Evolutionary conservation across 306 rosid species (phyloP).

Genomic region (Castanea crenata): DNA sequence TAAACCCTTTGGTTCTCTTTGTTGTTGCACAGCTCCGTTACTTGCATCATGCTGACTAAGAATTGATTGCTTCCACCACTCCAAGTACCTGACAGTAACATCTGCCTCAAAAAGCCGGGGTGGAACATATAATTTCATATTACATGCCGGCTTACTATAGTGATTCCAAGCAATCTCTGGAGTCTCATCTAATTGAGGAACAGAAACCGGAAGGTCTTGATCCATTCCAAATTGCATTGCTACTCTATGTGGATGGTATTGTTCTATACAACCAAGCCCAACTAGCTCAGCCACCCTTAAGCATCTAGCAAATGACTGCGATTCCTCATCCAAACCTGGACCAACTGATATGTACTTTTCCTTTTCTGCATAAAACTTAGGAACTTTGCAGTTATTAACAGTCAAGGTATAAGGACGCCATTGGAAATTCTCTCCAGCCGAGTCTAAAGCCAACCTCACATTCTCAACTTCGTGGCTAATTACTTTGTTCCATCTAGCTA

Average conservation of each 20-base stretch:
- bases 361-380: constrained; percentile 24
- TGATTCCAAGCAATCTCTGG: constrained; percentile 30
- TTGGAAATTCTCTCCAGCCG: constrained; percentile 18
- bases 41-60: not conserved
- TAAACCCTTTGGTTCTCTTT: too few species aligned
- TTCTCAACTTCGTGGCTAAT: not conserved
- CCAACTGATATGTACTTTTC: constrained; percentile 22
- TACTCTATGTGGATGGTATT: constrained; percentile 51
- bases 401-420: constrained; percentile 43
- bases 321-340: not conserved
- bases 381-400: constrained; percentile 5
- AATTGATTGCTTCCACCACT: not conserved
- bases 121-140: constrained; percentile 29
- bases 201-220: constrained; percentile 45
- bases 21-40: not conserved
- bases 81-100: too few species aligned
- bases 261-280: constrained; percentile 35
- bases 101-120: constrained; percentile 30
- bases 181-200: not conserved
- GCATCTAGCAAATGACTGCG: constrained; percentile 26
- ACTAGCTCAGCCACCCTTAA: constrained; percentile 35
- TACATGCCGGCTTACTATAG: constrained; percentile 16
- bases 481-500: constrained; percentile 21
- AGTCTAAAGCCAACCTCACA: constrained; percentile 13
- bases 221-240: constrained; percentile 63